A percentile compares a stretch with the other conserved stretches of the same genome.
Conservation (phyloP, 768 basidiomycete species). For the Termitomyces heimii region DNA sequence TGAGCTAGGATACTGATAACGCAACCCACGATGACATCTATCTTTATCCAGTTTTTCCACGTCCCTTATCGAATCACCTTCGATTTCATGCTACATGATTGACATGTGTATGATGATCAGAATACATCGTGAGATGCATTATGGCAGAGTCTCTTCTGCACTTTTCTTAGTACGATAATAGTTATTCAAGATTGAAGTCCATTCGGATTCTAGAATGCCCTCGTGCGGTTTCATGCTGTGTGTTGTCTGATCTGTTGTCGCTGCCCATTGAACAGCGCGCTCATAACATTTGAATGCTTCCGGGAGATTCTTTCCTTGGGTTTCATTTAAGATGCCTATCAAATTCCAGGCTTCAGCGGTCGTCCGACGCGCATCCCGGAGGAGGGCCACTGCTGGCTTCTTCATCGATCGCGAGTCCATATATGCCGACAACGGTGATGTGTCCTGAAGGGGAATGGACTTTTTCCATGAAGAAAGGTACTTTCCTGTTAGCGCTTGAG, state of each 20-base stretch:
- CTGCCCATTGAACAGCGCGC: constrained; percentile 66
- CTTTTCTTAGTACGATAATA: constrained; percentile 43
- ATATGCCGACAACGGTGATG: constrained; percentile 38
- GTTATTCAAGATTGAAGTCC: constrained; percentile 55
- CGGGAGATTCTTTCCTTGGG: constrained; percentile 26
- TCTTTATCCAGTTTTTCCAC: not conserved
- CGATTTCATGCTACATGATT: not conserved
- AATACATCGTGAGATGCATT: not conserved
- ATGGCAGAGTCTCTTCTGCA: not conserved
- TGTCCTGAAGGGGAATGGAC: constrained; percentile 21
- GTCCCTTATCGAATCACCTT: not conserved
- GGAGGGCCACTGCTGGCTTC: constrained; percentile 47
- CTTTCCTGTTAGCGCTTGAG: constrained; percentile 42
- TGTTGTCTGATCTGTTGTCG: constrained; percentile 30
- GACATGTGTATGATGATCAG: not conserved
- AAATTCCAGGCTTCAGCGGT: constrained; percentile 75
- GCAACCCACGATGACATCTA: not conserved
- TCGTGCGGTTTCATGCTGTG: constrained; percentile 39
- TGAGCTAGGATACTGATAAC: not conserved
- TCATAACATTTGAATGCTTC: constrained; percentile 58
- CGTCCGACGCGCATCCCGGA: constrained; percentile 65
- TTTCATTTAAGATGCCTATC: constrained; percentile 60
- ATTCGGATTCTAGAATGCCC: constrained; percentile 53
- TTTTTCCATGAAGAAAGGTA: constrained; percentile 27
- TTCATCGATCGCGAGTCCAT: constrained; percentile 42